phyloP scores from a whole-genome alignment of 108 stramenopile species.

The Skeletonema grethae region DNA sequence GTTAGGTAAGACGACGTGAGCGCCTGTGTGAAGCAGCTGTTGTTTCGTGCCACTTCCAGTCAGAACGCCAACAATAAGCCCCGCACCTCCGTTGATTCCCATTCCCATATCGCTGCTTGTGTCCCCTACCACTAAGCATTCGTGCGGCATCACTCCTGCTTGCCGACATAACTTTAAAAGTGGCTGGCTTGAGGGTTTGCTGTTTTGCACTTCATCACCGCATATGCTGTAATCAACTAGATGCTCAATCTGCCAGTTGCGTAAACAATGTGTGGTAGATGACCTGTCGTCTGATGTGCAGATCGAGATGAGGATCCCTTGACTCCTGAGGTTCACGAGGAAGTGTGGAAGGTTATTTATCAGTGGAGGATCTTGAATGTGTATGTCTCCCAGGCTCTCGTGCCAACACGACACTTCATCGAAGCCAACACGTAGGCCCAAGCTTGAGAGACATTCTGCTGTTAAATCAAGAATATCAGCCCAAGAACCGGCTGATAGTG shows the following conservation, averaged over 20 bases:
- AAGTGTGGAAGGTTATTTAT: slow-evolving; percentile 40
- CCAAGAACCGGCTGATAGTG: slow-evolving; percentile 60
- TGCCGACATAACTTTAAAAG: slow-evolving; percentile 40
- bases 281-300: slow-evolving; percentile 63
- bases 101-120: slow-evolving; percentile 58
- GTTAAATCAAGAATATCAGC: slow-evolving; percentile 35
- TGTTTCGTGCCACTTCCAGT: slow-evolving; percentile 56
- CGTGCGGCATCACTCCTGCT: slow-evolving; percentile 28
- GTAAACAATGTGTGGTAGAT: slow-evolving; percentile 42
- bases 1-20: slow-evolving; percentile 48
- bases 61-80: slow-evolving; percentile 58
- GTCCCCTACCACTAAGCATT: slow-evolving; percentile 67
- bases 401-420: slow-evolving; percentile 52
- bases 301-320: slow-evolving; percentile 46
- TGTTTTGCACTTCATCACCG: slow-evolving; percentile 54
- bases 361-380: slow-evolving; percentile 52
- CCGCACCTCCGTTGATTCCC: slow-evolving; percentile 46
- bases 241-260: slow-evolving; percentile 47
- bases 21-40: slow-evolving; percentile 55
- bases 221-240: slow-evolving; percentile 48
- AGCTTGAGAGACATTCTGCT: slow-evolving; percentile 12
- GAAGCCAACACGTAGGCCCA: slow-evolving; percentile 11
- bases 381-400: slow-evolving; percentile 52
- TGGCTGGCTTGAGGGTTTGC: slow-evolving; percentile 54
- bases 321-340: slow-evolving; percentile 31